Base-by-base conservation (phyloP, 352 stramenopile genomes). In the Globisporangium orthogonon region DNA sequence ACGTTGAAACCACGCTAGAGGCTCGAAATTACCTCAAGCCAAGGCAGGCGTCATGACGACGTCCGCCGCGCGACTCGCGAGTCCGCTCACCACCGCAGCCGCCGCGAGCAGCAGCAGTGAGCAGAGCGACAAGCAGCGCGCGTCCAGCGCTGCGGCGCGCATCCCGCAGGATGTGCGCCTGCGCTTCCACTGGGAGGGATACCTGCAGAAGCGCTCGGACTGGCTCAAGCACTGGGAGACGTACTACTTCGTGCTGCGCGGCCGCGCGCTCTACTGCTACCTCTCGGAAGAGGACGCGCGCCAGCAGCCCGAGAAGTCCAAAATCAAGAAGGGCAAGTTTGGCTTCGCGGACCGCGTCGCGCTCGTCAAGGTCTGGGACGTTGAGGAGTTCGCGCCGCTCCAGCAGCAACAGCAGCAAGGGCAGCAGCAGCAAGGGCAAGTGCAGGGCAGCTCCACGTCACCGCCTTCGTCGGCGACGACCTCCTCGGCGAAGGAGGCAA, bases 171-270 rank as follows among this genome's bases (percentile, higher is more conserved):
- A 72, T 46, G 73, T 86, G 46, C 76, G 64, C 23, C 61, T 88
- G 47, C 71, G 69, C 15, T 83, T 81, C 62, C 80, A 94, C 60
- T 94, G 83, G 83, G 83, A 89, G 53, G 85, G 85, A 39, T 94
- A 94, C 55, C 70, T 94, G 15, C 83, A 93, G 74, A 94, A 94
- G 66, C 79, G 83, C 62, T 91, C 78, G 50, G 85, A 94, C 69
- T 94, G 85, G 85, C 80, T 94, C 56, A 94, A 93, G 69, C 83
- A 94, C 66, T 93, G 83, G 85, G 85, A 94, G 60, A 94, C 81
- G 43, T 94, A 91, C 73, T 94, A 90, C 65, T 91, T 94, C 47
- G 83, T 93, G 7, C 62, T 94, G 15, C 74, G 75, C 3, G 81
- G 83, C 0, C 69, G 78, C 2, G 69, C 70, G 31, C 69, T 94